These are phyloP conservation scores for Spathaspora girioi DNA, from an alignment of 805 yeast species.

Conservation along the genomic window DNA sequence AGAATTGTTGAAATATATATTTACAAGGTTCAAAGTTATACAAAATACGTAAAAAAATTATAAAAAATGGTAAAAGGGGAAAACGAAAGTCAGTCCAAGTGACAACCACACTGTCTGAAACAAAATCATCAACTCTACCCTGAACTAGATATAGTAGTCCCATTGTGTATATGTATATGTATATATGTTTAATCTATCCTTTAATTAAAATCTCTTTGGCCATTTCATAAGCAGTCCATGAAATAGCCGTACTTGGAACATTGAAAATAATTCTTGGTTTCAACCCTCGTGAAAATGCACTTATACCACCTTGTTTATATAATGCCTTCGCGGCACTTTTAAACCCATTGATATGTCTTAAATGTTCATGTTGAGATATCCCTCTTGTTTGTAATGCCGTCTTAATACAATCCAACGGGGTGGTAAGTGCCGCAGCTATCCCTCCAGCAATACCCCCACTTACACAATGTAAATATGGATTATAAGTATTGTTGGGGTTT, in stretches of 20 bases:
- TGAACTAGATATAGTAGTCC: no score
- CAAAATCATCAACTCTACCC: background rate
- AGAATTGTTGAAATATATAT: background rate
- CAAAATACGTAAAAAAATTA: background rate
- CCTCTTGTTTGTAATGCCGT: constrained; percentile 87
- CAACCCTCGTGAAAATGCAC: constrained; percentile 79
- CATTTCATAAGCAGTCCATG: constrained; percentile 98
- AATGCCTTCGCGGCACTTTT: constrained; percentile 67
- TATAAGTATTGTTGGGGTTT: constrained; percentile 75
- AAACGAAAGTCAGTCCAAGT: background rate
- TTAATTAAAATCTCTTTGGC: constrained; percentile 69
- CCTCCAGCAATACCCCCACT: constrained; percentile 96
- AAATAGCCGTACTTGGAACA: constrained; percentile 93
- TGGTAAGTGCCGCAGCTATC: constrained; percentile 89
- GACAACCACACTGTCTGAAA: background rate
- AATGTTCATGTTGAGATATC: constrained; percentile 40
- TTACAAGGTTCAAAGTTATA: background rate
- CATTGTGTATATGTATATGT: no score
- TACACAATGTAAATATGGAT: constrained; percentile 88
- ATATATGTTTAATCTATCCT: constrained; percentile 2
- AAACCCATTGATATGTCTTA: constrained; percentile 63
- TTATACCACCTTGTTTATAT: constrained; percentile 53
- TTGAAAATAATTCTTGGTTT: constrained; percentile 89
- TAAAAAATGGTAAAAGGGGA: background rate
- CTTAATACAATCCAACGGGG: constrained; percentile 91